A percentile compares a stretch with the other conserved stretches of the same genome.
phyloP scores from a whole-genome alignment of 2,329 filamentous ascomycete genomes.

The Alternaria panax region DNA sequence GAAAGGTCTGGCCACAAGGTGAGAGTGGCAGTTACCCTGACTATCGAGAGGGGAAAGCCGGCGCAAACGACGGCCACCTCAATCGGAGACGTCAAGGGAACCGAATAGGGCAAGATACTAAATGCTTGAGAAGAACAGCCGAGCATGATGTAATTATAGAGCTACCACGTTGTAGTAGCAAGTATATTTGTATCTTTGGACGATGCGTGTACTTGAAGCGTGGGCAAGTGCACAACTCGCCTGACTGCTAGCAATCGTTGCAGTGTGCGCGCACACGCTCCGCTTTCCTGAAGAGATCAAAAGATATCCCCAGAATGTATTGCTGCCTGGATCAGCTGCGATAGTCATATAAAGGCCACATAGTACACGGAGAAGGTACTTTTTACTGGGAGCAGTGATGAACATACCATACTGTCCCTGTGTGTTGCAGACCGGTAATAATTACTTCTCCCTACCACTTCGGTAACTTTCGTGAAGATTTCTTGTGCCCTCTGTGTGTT shows the following conservation, averaged over 20 bases:
- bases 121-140: too few species aligned
- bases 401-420: too few species aligned
- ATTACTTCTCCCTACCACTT: too few species aligned
- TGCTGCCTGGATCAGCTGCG: background rate
- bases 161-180: background rate
- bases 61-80: background rate
- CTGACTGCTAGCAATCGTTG: background rate
- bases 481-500: too few species aligned
- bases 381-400: too few species aligned
- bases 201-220: background rate
- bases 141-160: background rate
- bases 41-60: background rate
- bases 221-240: background rate
- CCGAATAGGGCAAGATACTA: background rate
- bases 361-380: background rate
- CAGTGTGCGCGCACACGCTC: background rate
- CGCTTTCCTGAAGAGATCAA: background rate
- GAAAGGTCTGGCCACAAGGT: background rate
- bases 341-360: background rate
- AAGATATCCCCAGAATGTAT: background rate
- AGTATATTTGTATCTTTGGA: background rate
- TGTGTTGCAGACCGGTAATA: too few species aligned
- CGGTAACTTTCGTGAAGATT: too few species aligned
- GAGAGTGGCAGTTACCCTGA: background rate
- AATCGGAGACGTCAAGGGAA: background rate